Conservation (phyloP, 2,329 filamentous ascomycete species). For the Thelonectria blattea region DNA sequence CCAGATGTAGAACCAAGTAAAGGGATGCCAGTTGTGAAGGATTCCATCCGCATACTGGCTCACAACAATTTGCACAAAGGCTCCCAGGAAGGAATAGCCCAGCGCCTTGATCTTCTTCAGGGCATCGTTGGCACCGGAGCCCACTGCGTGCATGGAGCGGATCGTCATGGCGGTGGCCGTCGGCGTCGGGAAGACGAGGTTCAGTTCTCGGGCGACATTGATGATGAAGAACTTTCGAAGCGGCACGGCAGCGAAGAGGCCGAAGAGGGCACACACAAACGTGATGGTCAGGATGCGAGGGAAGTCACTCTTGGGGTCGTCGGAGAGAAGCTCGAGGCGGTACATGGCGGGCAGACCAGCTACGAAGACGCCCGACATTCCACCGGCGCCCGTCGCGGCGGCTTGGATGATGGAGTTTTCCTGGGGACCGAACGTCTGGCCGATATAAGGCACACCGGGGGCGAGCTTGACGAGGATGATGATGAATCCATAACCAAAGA, state of each 20-base stretch:
- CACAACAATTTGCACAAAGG: conserved; percentile 60
- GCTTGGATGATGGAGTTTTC: conserved; percentile 69
- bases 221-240: conserved; percentile 73
- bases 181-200: conserved; percentile 64
- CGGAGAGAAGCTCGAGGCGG: conserved; percentile 56
- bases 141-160: conserved; percentile 65
- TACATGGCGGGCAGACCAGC: conserved; percentile 67
- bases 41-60: conserved; percentile 66
- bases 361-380: conserved; percentile 62
- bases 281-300: conserved; percentile 65
- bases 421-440: conserved; percentile 62
- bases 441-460: conserved; percentile 57
- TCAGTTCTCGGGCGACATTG: conserved; percentile 65
- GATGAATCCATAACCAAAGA: conserved; percentile 65
- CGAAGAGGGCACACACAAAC: conserved; percentile 67
- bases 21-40: conserved; percentile 64
- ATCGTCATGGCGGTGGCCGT: conserved; percentile 68
- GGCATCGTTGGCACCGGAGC: conserved; percentile 57
- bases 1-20: conserved; percentile 62
- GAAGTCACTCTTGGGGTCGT: conserved; percentile 60
- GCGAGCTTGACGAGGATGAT: conserved; percentile 58
- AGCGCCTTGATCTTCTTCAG: conserved; percentile 64
- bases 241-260: conserved; percentile 67
- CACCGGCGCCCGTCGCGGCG: conserved; percentile 64
- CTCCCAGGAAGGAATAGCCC: conserved; percentile 54